Conservation (phyloP, 2,329 filamentous ascomycete species). For the Aspergillus sp. region DNA sequence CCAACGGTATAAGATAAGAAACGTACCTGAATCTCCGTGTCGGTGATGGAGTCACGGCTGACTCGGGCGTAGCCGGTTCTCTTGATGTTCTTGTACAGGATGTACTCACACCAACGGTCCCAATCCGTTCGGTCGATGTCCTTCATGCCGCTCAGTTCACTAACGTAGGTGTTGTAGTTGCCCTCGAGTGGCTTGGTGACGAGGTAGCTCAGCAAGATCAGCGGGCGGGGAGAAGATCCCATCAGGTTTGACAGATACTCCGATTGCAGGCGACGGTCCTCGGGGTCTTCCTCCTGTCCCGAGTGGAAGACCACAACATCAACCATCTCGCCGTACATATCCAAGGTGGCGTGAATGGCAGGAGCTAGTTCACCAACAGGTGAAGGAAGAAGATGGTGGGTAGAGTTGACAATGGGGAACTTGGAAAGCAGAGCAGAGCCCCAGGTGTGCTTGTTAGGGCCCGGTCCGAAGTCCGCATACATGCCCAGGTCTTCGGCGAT, state of each 20-base stretch:
- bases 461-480: conserved; percentile 97
- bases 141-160: conserved; percentile 82
- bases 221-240: conserved; percentile 75
- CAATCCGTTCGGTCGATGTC: conserved; percentile 91
- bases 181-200: conserved; percentile 87
- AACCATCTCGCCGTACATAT: conserved; percentile 84
- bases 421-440: conserved; percentile 89
- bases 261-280: conserved; percentile 83
- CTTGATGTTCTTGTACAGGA: conserved; percentile 85
- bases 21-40: conserved; percentile 86
- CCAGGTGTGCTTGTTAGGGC: conserved; percentile 99
- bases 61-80: conserved; percentile 87
- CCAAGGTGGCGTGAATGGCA: conserved; percentile 93
- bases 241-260: conserved; percentile 86
- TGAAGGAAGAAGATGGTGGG: conserved; percentile 89
- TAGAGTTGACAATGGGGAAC: conserved; percentile 96
- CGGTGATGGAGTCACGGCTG: conserved; percentile 86
- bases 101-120: conserved; percentile 99
- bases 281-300: conserved; percentile 92
- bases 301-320: conserved; percentile 99
- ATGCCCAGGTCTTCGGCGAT: conserved; percentile 95
- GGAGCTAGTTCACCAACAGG: conserved; percentile 94
- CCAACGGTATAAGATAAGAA: background rate
- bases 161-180: conserved; percentile 96
- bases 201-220: conserved; percentile 85